Base-by-base conservation (phyloP, 208 protist species). In the Trypanosoma rangeli region DNA sequence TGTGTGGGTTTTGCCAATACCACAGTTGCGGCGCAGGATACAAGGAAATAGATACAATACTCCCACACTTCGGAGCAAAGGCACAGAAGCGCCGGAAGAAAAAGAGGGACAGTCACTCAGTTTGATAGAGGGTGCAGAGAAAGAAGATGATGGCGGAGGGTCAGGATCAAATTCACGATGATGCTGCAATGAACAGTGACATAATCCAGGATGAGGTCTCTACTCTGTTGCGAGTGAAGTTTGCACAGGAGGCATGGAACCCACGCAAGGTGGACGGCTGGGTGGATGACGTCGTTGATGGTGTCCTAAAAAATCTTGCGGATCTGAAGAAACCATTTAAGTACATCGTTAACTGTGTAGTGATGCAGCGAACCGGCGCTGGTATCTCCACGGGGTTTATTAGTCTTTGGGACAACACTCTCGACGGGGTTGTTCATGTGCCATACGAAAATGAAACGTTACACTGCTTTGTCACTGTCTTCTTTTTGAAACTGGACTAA, bases 321-420 rank as follows among this genome's bases (percentile, higher is more conserved):
- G 92, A 97, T 49, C 64, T 95, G 65, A 94, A 96, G 64, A 97
- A 96, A 66, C 94, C 94, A 9, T 98, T 96, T 83, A 98, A 98
- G 72, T 98, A 91, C 57, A 70, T 97, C 26, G 92, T 97, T 24
- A 93, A 85, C 46, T 93, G 84, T 64, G 78, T 93, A 13, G 80
- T 98, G 12, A 97, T 95, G 87, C 94, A 98, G 80, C 87, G 87
- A 13, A 97, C 90, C 20, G 96, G 96, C 1, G 93, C 94, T 4
- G 87, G 92, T 7, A 68, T 98, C 29, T 88, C 95, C 26, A 90
- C 83, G 26, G 87, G 93, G 3, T 96, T 94, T 64, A 93, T 86
- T 73, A 91, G 84, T 72, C 80, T 93, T 29, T 98, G 96, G 94
- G 96, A 98, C 79, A 96, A 95, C 69, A 87, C 91, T 4, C 84